These are phyloP conservation scores for Apiotrichum veenhuisii DNA, from an alignment of 1,284 basidiomycete species.

Conservation along the genomic window DNA sequence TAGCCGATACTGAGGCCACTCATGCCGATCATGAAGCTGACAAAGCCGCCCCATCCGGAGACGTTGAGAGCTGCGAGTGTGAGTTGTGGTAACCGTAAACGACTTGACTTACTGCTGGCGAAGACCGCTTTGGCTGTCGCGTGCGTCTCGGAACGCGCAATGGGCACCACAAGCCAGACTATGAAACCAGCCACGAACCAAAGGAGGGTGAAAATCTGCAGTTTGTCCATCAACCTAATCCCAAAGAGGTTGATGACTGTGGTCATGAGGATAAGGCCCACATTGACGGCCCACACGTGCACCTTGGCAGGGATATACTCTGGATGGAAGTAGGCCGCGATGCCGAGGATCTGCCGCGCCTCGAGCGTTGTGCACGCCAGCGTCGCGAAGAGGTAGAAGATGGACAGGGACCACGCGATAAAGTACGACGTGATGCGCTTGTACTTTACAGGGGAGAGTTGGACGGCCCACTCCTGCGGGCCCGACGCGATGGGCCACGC, in stretches of 20 bases:
- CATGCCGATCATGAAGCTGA: slow-evolving; percentile 6
- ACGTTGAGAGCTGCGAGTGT: slow-evolving; percentile 1
- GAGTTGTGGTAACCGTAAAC: no score
- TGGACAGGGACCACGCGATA: slow-evolving; percentile 5
- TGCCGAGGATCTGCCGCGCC: slow-evolving; percentile 1
- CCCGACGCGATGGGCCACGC: slow-evolving; percentile 6
- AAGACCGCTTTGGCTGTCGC: slow-evolving; percentile 4
- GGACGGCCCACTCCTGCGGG: slow-evolving; percentile 10
- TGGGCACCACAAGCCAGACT: slow-evolving; percentile 8
- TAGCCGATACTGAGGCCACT: slow-evolving; percentile 2
- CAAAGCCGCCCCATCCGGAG: slow-evolving; percentile 2
- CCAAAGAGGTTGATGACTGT: slow-evolving; percentile 5
- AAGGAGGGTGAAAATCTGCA: slow-evolving; percentile 5
- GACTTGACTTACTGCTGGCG: no score
- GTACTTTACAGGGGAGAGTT: slow-evolving; percentile 3
- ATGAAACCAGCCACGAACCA: slow-evolving; percentile 6
- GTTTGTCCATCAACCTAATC: slow-evolving; percentile 1
- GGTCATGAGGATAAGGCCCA: neutral
- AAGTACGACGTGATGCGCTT: slow-evolving; percentile 6
- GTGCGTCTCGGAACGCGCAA: neutral
- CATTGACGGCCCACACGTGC: slow-evolving; percentile 6
- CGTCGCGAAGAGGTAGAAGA: slow-evolving; percentile 6
- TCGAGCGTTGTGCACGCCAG: slow-evolving; percentile 1
- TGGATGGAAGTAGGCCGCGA: neutral
- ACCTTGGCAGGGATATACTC: neutral